Percentiles rank a stretch among this genome's conserved stretches.
Conservation (phyloP, 1,284 basidiomycete species). For the Heliocybe sulcata region DNA sequence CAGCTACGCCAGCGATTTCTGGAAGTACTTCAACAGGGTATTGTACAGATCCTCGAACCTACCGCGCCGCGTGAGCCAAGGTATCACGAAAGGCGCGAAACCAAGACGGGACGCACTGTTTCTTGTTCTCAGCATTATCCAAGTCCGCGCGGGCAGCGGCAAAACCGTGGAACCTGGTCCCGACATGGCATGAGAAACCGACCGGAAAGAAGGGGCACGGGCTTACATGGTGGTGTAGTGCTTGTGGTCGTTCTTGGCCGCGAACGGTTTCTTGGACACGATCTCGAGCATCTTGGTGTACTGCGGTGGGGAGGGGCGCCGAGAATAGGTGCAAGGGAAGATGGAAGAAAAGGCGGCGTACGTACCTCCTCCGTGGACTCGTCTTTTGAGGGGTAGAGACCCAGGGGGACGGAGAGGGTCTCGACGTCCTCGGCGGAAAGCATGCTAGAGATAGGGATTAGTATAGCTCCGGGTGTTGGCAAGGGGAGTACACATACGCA, state of each 20-base stretch:
- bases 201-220: not conserved
- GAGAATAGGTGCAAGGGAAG: not conserved
- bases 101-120: slow-evolving; percentile 38
- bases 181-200: not conserved
- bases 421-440: slow-evolving; percentile 45
- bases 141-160: slow-evolving; percentile 66
- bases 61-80: slow-evolving; percentile 1
- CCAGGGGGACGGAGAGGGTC: slow-evolving; percentile 47
- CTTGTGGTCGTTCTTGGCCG: slow-evolving; percentile 47
- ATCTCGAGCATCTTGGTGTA: slow-evolving; percentile 45
- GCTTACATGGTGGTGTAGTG: slow-evolving; percentile 44
- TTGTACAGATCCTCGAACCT: slow-evolving; percentile 59
- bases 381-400: slow-evolving; percentile 54
- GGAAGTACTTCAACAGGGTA: slow-evolving; percentile 45
- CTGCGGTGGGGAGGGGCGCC: slow-evolving; percentile 18
- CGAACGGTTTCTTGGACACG: slow-evolving; percentile 43
- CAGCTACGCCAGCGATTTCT: slow-evolving; percentile 9
- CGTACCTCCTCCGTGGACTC: slow-evolving; percentile 49
- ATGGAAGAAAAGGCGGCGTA: no score
- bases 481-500: slow-evolving; percentile 28
- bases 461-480: not conserved
- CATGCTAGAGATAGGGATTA: slow-evolving; percentile 32
- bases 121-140: slow-evolving; percentile 53
- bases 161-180: slow-evolving; percentile 71
- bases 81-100: not conserved